Evolutionary conservation across 495 filamentous ascomycete genomes (phyloP).

Genomic region (Sporormia fimetaria): DNA sequence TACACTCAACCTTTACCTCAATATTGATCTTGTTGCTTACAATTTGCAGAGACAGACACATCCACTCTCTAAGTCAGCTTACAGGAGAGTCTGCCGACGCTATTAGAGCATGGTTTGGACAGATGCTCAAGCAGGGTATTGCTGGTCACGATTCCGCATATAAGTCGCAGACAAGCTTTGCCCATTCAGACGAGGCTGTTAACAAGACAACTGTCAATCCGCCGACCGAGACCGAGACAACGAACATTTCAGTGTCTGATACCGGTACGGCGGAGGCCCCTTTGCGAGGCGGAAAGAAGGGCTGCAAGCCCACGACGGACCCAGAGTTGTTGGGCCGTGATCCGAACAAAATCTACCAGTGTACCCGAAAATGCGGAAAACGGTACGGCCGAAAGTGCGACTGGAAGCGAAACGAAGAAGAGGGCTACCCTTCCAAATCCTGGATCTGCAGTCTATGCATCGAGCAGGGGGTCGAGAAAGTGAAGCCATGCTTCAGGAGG

Average conservation of each 20-base stretch:
- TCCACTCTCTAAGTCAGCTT: conserved; percentile 19
- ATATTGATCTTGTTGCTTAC: not conserved
- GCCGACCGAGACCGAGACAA: not conserved
- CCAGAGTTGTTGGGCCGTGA: conserved; percentile 14
- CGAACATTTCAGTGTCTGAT: not conserved
- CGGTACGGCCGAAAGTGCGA: conserved; percentile 26
- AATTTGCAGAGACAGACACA: conserved; percentile 16
- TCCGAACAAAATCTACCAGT: conserved; percentile 23
- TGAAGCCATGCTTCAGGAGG: conserved; percentile 22
- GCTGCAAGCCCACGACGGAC: conserved; percentile 14
- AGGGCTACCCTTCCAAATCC: conserved; percentile 23
- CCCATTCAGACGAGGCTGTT: conserved; percentile 7
- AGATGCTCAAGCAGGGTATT: conserved; percentile 20
- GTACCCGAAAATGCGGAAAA: conserved; percentile 25
- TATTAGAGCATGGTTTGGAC: conserved; percentile 21
- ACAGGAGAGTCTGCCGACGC: conserved; percentile 15
- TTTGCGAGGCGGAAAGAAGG: conserved; percentile 12
- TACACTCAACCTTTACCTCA: no score
- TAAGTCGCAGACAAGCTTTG: conserved; percentile 20
- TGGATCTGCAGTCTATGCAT: conserved; percentile 22
- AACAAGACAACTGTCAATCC: not conserved
- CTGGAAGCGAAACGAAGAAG: conserved; percentile 27
- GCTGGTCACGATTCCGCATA: conserved; percentile 22
- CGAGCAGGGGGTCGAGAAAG: conserved; percentile 12
- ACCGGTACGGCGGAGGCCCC: not conserved